These are phyloP conservation scores for Volvox reticuliferus DNA, from an alignment of 139 green algal genomes.

Conservation along the genomic window DNA sequence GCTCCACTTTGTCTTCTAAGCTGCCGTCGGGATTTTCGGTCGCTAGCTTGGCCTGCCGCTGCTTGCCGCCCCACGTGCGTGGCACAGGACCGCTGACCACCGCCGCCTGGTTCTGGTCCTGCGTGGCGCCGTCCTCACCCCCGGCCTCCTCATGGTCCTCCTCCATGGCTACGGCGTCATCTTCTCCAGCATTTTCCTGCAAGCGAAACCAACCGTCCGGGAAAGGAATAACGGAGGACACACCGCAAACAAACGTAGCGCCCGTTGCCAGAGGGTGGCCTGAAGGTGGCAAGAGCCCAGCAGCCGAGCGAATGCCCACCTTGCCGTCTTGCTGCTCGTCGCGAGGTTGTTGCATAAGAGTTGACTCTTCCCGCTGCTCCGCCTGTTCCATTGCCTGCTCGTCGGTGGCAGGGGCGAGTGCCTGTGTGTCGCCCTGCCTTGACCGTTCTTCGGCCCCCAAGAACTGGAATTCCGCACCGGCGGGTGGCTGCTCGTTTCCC, in stretches of 20 bases:
- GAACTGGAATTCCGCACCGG: conserved; percentile 75
- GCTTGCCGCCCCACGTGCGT: conserved; percentile 42
- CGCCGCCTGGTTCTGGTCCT: conserved; percentile 9
- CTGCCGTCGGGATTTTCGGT: conserved; percentile 42
- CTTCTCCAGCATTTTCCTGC: conserved; percentile 2
- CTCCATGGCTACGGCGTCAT: conserved; percentile 7
- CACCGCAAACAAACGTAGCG: too few relatives aligned
- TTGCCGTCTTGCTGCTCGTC: conserved; percentile 35
- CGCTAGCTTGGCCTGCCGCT: conserved; percentile 27
- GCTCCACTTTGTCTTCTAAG: not conserved
- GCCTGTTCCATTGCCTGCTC: conserved; percentile 78
- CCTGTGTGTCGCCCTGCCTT: conserved; percentile 58
- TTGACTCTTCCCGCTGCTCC: conserved; percentile 1
- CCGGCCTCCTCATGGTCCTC: conserved; percentile 13
- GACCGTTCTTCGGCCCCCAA: conserved; percentile 56
- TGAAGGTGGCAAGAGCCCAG: too few relatives aligned
- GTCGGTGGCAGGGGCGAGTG: conserved; percentile 90
- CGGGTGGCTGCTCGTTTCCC: conserved; percentile 44
- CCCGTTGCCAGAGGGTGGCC: too few relatives aligned
- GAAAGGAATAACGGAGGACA: too few relatives aligned
- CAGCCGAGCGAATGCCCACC: not conserved
- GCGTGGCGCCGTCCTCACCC: not conserved
- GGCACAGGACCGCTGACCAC: conserved; percentile 15
- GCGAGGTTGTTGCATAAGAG: conserved; percentile 14
- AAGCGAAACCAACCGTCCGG: too few relatives aligned